A percentile compares a stretch with the other conserved stretches of the same genome.
These are phyloP conservation scores for Mycena indigotica DNA, from an alignment of 768 basidiomycete species.

Conservation along the genomic window DNA sequence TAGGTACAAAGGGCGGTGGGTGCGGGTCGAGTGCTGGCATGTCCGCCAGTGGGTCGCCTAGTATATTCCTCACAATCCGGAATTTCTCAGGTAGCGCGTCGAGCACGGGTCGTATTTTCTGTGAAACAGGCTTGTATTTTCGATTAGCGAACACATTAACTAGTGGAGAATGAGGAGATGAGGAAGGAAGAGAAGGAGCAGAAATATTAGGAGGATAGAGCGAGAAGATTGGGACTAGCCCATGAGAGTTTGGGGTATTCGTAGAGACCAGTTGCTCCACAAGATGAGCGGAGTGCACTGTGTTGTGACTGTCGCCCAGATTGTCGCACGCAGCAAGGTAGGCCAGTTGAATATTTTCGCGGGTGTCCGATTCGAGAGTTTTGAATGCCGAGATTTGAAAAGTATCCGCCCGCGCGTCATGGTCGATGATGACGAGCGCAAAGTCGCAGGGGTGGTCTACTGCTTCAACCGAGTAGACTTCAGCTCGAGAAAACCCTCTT, in stretches of 20 bases:
- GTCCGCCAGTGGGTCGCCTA: conserved; percentile 14
- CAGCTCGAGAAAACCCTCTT: conserved; percentile 3
- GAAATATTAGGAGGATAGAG: neutral
- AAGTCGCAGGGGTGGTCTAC: conserved; percentile 9
- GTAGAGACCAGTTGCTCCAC: neutral
- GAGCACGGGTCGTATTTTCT: conserved; percentile 17
- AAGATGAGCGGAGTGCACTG: neutral
- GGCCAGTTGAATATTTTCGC: neutral
- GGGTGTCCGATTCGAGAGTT: neutral
- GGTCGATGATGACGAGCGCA: conserved; percentile 1
- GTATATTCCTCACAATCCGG: conserved; percentile 11
- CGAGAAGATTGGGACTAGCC: neutral
- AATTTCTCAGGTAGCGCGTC: conserved; percentile 19
- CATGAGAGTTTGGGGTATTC: neutral
- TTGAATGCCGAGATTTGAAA: neutral
- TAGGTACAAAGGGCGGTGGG: conserved; percentile 1
- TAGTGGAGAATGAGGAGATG: neutral
- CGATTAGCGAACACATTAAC: conserved; percentile 2
- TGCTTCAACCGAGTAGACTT: conserved; percentile 3
- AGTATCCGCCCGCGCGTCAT: neutral
- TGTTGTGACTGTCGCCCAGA: neutral
- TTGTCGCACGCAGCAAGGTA: neutral
- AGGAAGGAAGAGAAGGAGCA: neutral
- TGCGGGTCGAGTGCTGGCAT: conserved; percentile 7
- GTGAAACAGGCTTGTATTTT: conserved; percentile 26